These are phyloP conservation scores for Sporothrix variecibatus DNA, from an alignment of 2,329 filamentous ascomycete species.

Conservation along the genomic window DNA sequence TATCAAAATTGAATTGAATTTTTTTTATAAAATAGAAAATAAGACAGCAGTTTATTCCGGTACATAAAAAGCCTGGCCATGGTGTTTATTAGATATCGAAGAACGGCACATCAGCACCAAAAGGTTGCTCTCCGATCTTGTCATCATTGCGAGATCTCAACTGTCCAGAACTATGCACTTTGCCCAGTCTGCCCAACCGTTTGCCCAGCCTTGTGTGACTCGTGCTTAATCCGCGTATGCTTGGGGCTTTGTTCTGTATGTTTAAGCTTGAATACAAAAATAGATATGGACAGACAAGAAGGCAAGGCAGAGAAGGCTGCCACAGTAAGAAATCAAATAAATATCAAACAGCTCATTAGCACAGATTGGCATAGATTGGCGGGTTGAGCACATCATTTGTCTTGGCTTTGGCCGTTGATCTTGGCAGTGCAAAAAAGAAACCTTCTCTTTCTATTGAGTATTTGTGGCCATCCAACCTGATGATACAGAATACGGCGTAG, in stretches of 20 bases:
- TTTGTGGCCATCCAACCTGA: background rate
- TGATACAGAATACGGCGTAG: background rate
- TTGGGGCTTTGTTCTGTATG: background rate
- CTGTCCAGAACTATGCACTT: background rate
- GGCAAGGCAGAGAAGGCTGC: background rate
- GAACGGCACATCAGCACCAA: too few species aligned
- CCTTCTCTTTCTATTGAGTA: background rate
- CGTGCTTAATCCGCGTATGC: background rate
- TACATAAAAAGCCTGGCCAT: too few species aligned
- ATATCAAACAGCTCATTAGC: background rate
- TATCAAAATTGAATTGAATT: too few species aligned
- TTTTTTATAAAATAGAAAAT: too few species aligned
- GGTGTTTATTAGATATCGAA: too few species aligned
- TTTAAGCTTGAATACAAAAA: background rate
- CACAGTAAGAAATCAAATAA: background rate
- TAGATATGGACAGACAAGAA: background rate
- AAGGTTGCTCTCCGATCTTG: background rate
- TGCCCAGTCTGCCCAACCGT: background rate
- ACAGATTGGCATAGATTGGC: too few species aligned
- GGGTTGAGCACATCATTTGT: background rate
- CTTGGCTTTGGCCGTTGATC: background rate
- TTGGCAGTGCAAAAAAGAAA: background rate
- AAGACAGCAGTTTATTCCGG: too few species aligned
- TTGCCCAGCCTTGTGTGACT: background rate
- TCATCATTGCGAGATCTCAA: background rate